A percentile compares a stretch with the other conserved stretches of the same genome.
phyloP scores from a whole-genome alignment of 2,329 filamentous ascomycete species.

The Pleurostoma richardsiae region DNA sequence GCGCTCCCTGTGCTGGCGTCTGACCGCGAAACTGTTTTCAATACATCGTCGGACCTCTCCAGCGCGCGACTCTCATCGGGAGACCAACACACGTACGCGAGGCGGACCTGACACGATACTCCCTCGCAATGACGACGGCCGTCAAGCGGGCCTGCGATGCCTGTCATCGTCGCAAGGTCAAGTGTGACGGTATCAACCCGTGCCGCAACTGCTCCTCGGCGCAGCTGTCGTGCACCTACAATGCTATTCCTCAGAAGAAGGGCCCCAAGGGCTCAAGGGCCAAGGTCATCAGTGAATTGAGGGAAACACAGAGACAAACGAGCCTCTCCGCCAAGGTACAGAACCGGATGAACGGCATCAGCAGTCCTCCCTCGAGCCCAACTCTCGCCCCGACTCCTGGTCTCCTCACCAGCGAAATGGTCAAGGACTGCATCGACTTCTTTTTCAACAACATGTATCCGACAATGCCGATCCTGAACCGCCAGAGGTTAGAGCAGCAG shows the following conservation, averaged over 20 bases:
- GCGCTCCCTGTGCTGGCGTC: no score
- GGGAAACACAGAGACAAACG: conserved; percentile 63
- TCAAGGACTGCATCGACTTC: conserved; percentile 62
- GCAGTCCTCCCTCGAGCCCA: conserved; percentile 39
- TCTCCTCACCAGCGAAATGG: conserved; percentile 55
- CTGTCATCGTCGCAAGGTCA: conserved; percentile 70
- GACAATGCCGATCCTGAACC: conserved; percentile 58
- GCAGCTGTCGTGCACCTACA: conserved; percentile 66
- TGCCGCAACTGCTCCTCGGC: conserved; percentile 67
- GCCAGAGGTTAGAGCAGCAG: conserved; percentile 52
- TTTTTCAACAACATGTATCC: conserved; percentile 65
- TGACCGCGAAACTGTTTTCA: no score
- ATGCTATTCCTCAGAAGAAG: conserved; percentile 71
- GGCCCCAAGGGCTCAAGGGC: conserved; percentile 70
- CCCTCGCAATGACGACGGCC: conserved; percentile 38
- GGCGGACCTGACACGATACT: conserved; percentile 1
- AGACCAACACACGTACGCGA: not conserved
- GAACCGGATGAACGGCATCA: conserved; percentile 52
- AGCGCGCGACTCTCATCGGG: no score
- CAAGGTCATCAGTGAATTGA: conserved; percentile 70
- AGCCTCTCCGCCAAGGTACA: conserved; percentile 59
- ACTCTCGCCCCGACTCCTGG: conserved; percentile 51
- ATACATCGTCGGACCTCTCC: no score
- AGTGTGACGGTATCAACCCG: conserved; percentile 66
- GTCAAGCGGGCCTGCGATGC: conserved; percentile 65